Conservation (phyloP, 2,329 filamentous ascomycete genomes). For the Paecilomyces sp. region DNA sequence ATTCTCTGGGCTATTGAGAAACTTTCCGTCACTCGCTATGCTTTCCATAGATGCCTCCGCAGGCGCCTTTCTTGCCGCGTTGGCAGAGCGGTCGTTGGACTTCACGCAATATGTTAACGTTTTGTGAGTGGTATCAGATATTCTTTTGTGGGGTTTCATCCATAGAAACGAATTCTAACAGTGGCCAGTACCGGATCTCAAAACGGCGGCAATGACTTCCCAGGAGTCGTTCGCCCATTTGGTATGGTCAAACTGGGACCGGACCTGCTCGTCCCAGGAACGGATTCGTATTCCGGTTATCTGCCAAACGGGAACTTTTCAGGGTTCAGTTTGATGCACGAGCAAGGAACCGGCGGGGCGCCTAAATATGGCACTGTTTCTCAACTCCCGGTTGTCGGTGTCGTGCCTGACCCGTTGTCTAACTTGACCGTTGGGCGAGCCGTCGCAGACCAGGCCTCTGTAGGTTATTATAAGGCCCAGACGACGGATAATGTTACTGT, state of each 20-base stretch:
- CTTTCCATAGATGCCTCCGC: background rate
- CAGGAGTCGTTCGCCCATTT: slow-evolving; percentile 34
- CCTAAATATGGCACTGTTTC: slow-evolving; percentile 63
- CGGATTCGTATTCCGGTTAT: slow-evolving; percentile 38
- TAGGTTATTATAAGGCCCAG: slow-evolving; percentile 56
- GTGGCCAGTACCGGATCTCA: slow-evolving; percentile 19
- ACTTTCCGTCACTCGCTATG: background rate
- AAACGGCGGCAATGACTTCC: slow-evolving; percentile 36
- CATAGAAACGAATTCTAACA: background rate
- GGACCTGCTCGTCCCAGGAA: slow-evolving; percentile 26
- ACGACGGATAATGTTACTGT: slow-evolving; percentile 51
- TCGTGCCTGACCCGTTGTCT: slow-evolving; percentile 47
- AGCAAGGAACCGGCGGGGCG: slow-evolving; percentile 60
- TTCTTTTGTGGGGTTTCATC: background rate
- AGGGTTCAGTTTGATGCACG: slow-evolving; percentile 59
- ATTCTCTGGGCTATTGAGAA: background rate
- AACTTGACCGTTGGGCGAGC: slow-evolving; percentile 52
- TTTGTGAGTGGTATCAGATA: background rate
- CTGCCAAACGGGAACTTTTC: slow-evolving; percentile 44
- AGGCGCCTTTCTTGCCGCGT: background rate
- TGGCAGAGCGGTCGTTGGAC: background rate
- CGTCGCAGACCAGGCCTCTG: slow-evolving; percentile 43
- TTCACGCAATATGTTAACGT: background rate
- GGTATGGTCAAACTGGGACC: slow-evolving; percentile 39
- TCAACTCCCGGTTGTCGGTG: slow-evolving; percentile 50